phyloP scores from a whole-genome alignment of 1,284 basidiomycete species.

The Rhodofomes roseus region DNA sequence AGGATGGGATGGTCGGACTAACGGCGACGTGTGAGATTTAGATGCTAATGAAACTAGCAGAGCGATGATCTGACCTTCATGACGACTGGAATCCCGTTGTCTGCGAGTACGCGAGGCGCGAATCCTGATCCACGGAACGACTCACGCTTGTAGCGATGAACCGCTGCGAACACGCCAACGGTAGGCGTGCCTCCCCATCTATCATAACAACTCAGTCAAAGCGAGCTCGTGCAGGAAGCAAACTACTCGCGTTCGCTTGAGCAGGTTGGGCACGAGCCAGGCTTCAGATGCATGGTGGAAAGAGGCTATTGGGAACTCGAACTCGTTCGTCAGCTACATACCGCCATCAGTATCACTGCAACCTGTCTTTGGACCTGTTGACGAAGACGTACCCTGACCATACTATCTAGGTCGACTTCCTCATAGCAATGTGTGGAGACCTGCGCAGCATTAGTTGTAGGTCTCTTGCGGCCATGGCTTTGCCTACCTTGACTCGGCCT shows the following conservation, averaged over 20 bases:
- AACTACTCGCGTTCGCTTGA: slow-evolving; percentile 64
- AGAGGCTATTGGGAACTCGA: slow-evolving; percentile 76
- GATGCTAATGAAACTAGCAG: neutral
- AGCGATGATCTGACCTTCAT: slow-evolving; percentile 58
- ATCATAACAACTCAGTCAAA: no score
- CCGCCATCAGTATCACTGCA: neutral
- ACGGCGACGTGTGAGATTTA: neutral
- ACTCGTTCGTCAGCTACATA: slow-evolving; percentile 66
- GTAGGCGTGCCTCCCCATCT: slow-evolving; percentile 52
- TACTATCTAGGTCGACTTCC: slow-evolving; percentile 40
- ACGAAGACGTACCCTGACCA: slow-evolving; percentile 54
- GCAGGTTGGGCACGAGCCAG: slow-evolving; percentile 76
- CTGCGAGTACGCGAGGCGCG: slow-evolving; percentile 44
- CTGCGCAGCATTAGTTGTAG: slow-evolving; percentile 29
- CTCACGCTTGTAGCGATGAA: slow-evolving; percentile 74
- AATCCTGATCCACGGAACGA: slow-evolving; percentile 83
- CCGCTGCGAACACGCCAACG: slow-evolving; percentile 60
- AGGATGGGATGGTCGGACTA: slow-evolving; percentile 70
- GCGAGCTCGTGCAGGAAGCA: slow-evolving; percentile 12
- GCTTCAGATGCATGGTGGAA: slow-evolving; percentile 88
- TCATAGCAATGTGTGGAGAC: slow-evolving; percentile 71
- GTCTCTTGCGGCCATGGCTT: neutral
- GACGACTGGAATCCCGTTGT: slow-evolving; percentile 61
- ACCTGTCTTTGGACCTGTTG: neutral
- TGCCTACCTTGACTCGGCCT: slow-evolving; percentile 63